Base-by-base conservation (phyloP, 2,329 filamentous ascomycete species). In the Aureobasidium lini region DNA sequence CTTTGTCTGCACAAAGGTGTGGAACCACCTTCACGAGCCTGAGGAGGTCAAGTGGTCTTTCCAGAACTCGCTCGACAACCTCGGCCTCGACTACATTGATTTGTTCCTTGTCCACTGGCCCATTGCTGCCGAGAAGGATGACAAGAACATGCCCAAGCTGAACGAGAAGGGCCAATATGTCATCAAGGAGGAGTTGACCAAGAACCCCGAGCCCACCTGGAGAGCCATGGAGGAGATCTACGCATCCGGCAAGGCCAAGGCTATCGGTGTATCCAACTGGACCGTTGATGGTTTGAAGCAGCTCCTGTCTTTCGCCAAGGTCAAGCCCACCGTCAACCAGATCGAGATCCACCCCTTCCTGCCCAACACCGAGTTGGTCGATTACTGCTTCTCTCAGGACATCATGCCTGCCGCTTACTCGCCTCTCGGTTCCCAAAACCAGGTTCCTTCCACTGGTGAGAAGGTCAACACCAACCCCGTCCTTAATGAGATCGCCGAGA, bases 361-460 rank as follows among this genome's bases (percentile, higher is more conserved):
- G 54, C 86, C 88, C 72, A 86, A 87, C 69, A 77, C 77, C 6
- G 76, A 79, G 60, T 75, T 88, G 11, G 58, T 88, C 34, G 72
- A 76, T 15, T 88, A 81, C 72, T 81, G 80, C 70, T 77, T 77
- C 65, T 71, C 79, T 66, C 74, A 86, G 66, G 71, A 75, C 58
- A 87, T 89, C 65, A 65, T 82, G 56, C 75, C 78, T 39, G 71
- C 75, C 47, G 81, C 80, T 1, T 84, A 82, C 73, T 77, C 68
- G 0, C 81, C 84, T 1, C 75, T 89, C 6, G 85, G 85, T 42
- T 86, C 83, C 18, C 84, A 88, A 73, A 85, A 87, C 76, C 84
- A 87, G 73, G 82, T 87, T 18, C 84, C 84, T 57, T 82, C 72
- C 62, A 87, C 84, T 7, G 86, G 86, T 64, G 86, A 89, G 77